Percentiles rank a stretch among this genome's conserved stretches.
Evolutionary conservation across 23 red algal genomes (phyloP).

Genomic region (Gracilaria vermiculophylla): DNA sequence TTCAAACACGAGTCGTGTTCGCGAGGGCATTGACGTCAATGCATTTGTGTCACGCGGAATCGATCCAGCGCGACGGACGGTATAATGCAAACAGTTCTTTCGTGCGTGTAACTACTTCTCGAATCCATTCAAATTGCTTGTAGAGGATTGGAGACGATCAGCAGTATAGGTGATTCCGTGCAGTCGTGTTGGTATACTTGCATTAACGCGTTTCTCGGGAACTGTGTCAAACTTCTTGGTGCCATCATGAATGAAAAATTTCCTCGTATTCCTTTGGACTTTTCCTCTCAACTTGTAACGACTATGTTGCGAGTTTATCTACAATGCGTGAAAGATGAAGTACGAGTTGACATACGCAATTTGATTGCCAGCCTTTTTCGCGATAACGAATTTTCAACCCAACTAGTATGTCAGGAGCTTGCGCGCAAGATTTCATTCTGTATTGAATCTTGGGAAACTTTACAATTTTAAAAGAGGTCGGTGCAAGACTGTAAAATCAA

Average conservation of each 20-base stretch:
- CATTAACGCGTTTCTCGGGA: conserved; percentile 53
- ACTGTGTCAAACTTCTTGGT: conserved; percentile 25
- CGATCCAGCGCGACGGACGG: no score
- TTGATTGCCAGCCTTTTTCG: conserved; percentile 46
- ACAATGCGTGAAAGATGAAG: conserved; percentile 33
- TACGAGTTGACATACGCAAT: conserved; percentile 33
- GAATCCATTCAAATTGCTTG: no score
- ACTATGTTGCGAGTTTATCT: conserved; percentile 33
- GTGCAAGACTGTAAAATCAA: no score
- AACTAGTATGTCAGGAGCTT: conserved; percentile 47
- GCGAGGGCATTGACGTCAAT: no score
- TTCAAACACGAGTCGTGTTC: no score
- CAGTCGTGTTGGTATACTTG: conserved; percentile 55
- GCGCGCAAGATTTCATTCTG: conserved; percentile 65
- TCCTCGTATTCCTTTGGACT: neutral
- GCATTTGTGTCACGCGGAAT: no score
- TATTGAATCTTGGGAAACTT: conserved; percentile 65
- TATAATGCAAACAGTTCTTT: no score
- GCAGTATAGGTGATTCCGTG: neutral
- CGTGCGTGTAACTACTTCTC: no score
- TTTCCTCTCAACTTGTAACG: conserved; percentile 8
- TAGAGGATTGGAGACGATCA: neutral
- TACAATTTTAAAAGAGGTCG: no score
- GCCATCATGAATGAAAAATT: neutral
- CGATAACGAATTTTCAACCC: conserved; percentile 29